Conservation (phyloP, 805 yeast genomes). For the Spathaspora passalidarum region DNA sequence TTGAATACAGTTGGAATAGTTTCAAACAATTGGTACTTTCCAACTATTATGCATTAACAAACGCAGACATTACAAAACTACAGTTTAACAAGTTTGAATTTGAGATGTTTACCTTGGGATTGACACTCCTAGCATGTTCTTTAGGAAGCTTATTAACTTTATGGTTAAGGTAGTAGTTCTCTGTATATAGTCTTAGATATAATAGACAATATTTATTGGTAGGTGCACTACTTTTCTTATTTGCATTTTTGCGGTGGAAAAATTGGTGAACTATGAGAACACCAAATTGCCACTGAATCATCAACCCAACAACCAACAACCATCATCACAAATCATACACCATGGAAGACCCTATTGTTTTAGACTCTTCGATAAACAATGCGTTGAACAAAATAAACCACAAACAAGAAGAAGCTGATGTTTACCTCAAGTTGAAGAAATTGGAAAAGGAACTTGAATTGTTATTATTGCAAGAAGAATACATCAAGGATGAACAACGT, state of each 20-base stretch:
- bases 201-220: not conserved
- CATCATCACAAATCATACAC: not conserved
- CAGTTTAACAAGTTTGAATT: conserved; percentile 22
- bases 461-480: conserved; percentile 85
- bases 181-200: not conserved
- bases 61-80: conserved; percentile 11
- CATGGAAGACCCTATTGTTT: conserved; percentile 39
- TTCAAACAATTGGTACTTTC: conserved; percentile 10
- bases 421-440: conserved; percentile 79
- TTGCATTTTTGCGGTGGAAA: not conserved
- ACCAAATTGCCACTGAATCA: conserved; percentile 1
- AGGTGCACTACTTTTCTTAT: not conserved
- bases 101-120: conserved; percentile 13
- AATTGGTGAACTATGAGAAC: not conserved
- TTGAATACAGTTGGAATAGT: conserved; percentile 14
- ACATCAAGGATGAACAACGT: conserved; percentile 96
- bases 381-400: conserved; percentile 7
- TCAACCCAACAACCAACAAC: not conserved
- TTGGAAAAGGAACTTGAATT: conserved; percentile 89
- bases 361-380: conserved; percentile 14
- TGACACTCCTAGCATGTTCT: conserved; percentile 15
- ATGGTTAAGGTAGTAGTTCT: conserved; percentile 10
- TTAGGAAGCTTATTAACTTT: conserved; percentile 18
- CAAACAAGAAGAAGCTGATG: conserved; percentile 49
- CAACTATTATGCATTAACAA: conserved; percentile 16